A percentile compares a stretch with the other conserved stretches of the same genome.
phyloP scores from a whole-genome alignment of 2,329 filamentous ascomycete genomes.

The Boeremia exigua region DNA sequence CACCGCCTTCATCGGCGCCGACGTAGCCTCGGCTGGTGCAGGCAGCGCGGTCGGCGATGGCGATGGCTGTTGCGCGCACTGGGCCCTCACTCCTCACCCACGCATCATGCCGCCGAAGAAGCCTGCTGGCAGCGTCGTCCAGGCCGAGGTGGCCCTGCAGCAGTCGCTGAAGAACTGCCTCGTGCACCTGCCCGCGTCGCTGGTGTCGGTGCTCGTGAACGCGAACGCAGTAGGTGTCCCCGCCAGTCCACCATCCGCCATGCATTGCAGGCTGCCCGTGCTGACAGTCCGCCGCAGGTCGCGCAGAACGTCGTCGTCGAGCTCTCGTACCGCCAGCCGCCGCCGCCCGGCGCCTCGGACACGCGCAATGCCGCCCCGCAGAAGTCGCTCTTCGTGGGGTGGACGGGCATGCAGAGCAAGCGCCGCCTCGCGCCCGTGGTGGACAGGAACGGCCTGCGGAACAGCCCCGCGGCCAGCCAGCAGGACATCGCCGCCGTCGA shows the following conservation, averaged over 20 bases:
- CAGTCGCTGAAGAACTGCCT: constrained; percentile 88
- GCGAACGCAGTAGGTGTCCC: constrained; percentile 78
- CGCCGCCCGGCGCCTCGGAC: constrained; percentile 52
- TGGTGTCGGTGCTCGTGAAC: constrained; percentile 85
- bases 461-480: constrained; percentile 66
- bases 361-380: constrained; percentile 54
- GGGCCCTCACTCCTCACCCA: constrained; percentile 1
- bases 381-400: constrained; percentile 84
- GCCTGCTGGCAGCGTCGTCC: constrained; percentile 59
- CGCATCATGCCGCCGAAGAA: constrained; percentile 51
- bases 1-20: constrained; percentile 33
- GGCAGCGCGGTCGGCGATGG: neutral
- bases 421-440: constrained; percentile 76
- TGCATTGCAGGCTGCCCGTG: neutral
- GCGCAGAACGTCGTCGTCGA: constrained; percentile 97
- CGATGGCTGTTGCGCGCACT: constrained; percentile 1
- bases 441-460: constrained; percentile 73
- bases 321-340: constrained; percentile 73
- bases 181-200: constrained; percentile 84
- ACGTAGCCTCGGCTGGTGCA: constrained; percentile 39
- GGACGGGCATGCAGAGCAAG: constrained; percentile 98
- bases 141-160: constrained; percentile 83
- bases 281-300: constrained; percentile 62
- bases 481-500: constrained; percentile 81
- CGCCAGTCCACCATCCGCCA: no score